A percentile compares a stretch with the other conserved stretches of the same genome.
phyloP scores from a whole-genome alignment of 2,329 filamentous ascomycete species.

The Pestalotiopsis sp. region DNA sequence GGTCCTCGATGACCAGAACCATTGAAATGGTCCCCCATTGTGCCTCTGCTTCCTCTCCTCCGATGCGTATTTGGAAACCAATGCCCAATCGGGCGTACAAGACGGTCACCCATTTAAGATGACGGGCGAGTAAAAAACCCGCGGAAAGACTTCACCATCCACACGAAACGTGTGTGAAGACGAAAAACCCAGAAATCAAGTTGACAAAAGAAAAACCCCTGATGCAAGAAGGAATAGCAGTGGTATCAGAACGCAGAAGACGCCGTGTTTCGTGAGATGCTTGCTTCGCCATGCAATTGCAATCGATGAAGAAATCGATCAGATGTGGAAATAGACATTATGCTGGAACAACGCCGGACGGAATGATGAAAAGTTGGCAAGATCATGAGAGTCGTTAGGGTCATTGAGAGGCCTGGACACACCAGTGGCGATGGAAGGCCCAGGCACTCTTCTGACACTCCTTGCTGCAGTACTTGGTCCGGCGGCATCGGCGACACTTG shows the following conservation, averaged over 20 bases:
- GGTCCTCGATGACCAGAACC: not conserved
- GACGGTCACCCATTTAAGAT: not conserved
- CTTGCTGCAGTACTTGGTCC: slow-evolving; percentile 99
- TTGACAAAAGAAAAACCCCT: slow-evolving; percentile 28
- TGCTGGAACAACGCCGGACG: slow-evolving; percentile 34
- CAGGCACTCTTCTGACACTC: slow-evolving; percentile 99
- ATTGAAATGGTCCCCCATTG: not conserved
- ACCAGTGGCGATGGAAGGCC: slow-evolving; percentile 99
- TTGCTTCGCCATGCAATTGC: slow-evolving; percentile 40
- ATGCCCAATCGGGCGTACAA: not conserved
- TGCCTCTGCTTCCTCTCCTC: not conserved
- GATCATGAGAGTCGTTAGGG: slow-evolving; percentile 11
- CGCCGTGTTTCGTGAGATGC: slow-evolving; percentile 40
- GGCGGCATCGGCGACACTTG: slow-evolving; percentile 92
- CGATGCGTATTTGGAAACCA: not conserved
- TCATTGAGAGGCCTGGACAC: slow-evolving; percentile 69
- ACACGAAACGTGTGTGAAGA: not conserved
- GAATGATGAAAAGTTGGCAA: slow-evolving; percentile 25
- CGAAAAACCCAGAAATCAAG: not conserved
- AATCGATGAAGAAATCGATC: slow-evolving; percentile 34
- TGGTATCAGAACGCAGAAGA: slow-evolving; percentile 39
- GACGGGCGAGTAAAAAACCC: not conserved
- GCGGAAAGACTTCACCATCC: not conserved
- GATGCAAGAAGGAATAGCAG: slow-evolving; percentile 36
- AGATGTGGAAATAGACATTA: slow-evolving; percentile 34